Percentiles rank a stretch among this genome's conserved stretches.
Evolutionary conservation across 805 yeast genomes (phyloP).

Genomic region (Saccharomycopsis javanensis): DNA sequence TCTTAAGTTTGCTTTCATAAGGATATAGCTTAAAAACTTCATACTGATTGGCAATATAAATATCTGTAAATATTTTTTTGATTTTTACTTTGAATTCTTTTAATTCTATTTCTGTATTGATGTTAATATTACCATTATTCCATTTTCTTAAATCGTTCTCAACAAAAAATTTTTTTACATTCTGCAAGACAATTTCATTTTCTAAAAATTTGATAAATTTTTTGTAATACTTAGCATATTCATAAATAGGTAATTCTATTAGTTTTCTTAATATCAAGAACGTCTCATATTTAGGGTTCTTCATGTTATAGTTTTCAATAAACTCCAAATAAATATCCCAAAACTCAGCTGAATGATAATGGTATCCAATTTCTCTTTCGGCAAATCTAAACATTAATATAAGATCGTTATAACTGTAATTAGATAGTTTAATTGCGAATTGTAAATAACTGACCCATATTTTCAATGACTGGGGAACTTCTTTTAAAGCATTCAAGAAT

Average conservation of each 20-base stretch:
- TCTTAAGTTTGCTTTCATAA: slow-evolving; percentile 36
- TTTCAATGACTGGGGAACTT: slow-evolving; percentile 36
- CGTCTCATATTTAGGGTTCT: slow-evolving; percentile 21
- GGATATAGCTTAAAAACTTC: slow-evolving; percentile 39
- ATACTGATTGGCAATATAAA: slow-evolving; percentile 46
- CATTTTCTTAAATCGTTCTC: slow-evolving; percentile 21
- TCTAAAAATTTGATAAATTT: slow-evolving; percentile 30
- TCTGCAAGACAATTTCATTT: slow-evolving; percentile 15
- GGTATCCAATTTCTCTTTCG: slow-evolving; percentile 39
- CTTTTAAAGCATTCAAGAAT: slow-evolving; percentile 31
- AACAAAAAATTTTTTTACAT: slow-evolving; percentile 16
- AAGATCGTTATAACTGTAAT: slow-evolving; percentile 26
- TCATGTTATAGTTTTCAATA: slow-evolving; percentile 28
- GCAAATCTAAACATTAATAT: slow-evolving; percentile 37
- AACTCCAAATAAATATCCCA: slow-evolving; percentile 42
- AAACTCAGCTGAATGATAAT: slow-evolving; percentile 41
- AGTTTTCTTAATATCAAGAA: slow-evolving; percentile 35
- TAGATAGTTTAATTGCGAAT: slow-evolving; percentile 27
- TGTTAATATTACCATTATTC: neutral
- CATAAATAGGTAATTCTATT: slow-evolving; percentile 48
- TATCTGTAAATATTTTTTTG: slow-evolving; percentile 41
- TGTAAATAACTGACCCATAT: slow-evolving; percentile 43
- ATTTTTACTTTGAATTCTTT: slow-evolving; percentile 30
- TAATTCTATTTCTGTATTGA: slow-evolving; percentile 8
- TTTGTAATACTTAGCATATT: slow-evolving; percentile 39